Base-by-base conservation (phyloP, 2,329 filamentous ascomycete genomes). In the Diaporthe nobilis region DNA sequence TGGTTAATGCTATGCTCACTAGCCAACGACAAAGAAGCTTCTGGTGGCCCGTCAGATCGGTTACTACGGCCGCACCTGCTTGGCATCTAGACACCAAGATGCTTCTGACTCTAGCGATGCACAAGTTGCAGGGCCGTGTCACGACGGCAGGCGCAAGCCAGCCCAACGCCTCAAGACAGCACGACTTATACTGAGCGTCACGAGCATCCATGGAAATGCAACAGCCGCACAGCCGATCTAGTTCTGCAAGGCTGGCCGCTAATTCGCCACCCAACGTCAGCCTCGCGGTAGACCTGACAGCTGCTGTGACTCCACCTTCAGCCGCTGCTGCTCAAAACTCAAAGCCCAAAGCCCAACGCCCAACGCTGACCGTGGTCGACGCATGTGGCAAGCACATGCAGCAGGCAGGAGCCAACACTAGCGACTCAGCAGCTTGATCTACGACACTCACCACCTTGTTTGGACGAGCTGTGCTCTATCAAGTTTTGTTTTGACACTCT, bases 21-120 rank as follows among this genome's bases (percentile, higher is more conserved):
- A 68, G 65, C 39, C 22, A 31, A 68, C 34, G 65, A 70, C 65
- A 70, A 70, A 70, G 65, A 70, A 70, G 49, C 65, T 70, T 70
- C 49, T 55, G 65, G 65, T 70, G 34, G 63, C 65, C 65, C 34
- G 15, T 22, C 65, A 70, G 47, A 22, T 42, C 49, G 65, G 49
- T 22, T 9, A 15, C 34, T 28, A 55, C 8, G 34, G 34, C 65
- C 31, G n/a, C 15, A 5, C 10, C 22, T 28, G 22, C 65, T 53
- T 68, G 65, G 65, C 65, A 53, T 53, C 47, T 53, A 68, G 22
- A 53, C 22, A 10, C 47, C 22, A n/a, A 68, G 8, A 68, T 68
- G 31, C 47, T 37, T 28, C 47, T 39, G 22, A 28, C 22, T 25
- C 31, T 53, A 68, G 13, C 42, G n/a, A 70, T 12, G 22, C n/a